Percentiles rank a stretch among this genome's conserved stretches.
Evolutionary conservation across 441 rosid genomes (phyloP).

Genomic region (Adansonia madagascariensis): DNA sequence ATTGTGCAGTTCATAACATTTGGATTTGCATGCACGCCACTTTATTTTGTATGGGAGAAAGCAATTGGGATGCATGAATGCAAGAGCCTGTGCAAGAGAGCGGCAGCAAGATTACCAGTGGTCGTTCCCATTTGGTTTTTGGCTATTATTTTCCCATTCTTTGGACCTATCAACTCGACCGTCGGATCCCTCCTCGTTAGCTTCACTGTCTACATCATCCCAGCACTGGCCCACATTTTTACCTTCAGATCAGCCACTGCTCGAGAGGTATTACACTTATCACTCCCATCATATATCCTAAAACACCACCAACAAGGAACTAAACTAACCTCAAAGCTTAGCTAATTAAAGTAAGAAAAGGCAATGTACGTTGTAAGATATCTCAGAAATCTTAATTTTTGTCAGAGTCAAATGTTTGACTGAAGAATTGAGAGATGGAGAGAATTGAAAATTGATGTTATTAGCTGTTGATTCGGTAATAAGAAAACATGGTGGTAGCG

Average conservation of each 20-base stretch:
- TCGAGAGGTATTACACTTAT: conserved; percentile 44
- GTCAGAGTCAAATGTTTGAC: conserved; percentile 33
- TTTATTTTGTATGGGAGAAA: conserved; percentile 77
- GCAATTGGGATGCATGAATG: conserved; percentile 71
- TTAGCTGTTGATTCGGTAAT: neutral
- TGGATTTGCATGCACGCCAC: conserved; percentile 71
- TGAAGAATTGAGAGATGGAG: neutral
- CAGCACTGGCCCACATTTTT: conserved; percentile 65
- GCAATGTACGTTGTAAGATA: neutral
- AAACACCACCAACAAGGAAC: neutral
- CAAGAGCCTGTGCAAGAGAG: conserved; percentile 64
- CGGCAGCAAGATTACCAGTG: conserved; percentile 64
- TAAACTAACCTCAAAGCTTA: neutral
- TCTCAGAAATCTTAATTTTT: neutral
- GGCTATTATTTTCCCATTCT: conserved; percentile 69
- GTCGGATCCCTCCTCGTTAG: conserved; percentile 78
- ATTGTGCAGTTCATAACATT: conserved; percentile 59
- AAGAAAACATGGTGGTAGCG: conserved; percentile 29
- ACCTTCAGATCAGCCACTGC: conserved; percentile 65
- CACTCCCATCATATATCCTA: too few relatives aligned
- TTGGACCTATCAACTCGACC: conserved; percentile 74
- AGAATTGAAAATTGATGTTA: conserved; percentile 8
- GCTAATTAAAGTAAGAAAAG: conserved; percentile 12
- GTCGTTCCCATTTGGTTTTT: conserved; percentile 72
- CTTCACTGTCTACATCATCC: conserved; percentile 78